Conservation (phyloP, 108 stramenopile genomes). For the Nitzschia sp. region DNA sequence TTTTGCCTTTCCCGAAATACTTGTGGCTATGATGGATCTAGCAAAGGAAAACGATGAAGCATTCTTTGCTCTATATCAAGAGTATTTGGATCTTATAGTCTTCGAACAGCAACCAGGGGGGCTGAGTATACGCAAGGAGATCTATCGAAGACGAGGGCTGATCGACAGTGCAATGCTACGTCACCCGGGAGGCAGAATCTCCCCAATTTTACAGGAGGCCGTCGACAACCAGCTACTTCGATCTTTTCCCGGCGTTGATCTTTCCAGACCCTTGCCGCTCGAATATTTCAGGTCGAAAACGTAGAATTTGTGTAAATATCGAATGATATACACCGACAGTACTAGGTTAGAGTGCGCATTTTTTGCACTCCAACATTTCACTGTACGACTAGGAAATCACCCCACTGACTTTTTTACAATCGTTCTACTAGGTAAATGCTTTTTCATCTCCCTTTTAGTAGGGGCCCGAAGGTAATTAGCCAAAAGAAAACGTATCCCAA, state of each 20-base stretch:
- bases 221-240: neutral
- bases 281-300: slow-evolving; percentile 1
- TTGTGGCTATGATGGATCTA: neutral
- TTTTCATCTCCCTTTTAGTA: neutral
- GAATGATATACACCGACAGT: no score
- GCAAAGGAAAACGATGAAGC: neutral
- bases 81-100: slow-evolving; percentile 6
- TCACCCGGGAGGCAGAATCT: neutral
- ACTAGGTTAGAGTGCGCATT: no score
- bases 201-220: neutral
- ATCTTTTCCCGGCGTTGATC: slow-evolving; percentile 4
- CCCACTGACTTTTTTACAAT: neutral
- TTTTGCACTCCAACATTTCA: neutral
- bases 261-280: neutral
- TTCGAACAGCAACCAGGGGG: slow-evolving; percentile 18
- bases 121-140: slow-evolving; percentile 9
- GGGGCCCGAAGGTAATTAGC: slow-evolving; percentile 61
- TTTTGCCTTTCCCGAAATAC: slow-evolving; percentile 18
- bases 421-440: neutral
- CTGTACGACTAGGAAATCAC: neutral
- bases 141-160: slow-evolving; percentile 3
- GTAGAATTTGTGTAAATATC: no score
- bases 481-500: slow-evolving; percentile 68
- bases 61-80: neutral
- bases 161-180: neutral